phyloP scores from a whole-genome alignment of 164 flowering plant genomes.

The Tetrastigma voinierianum region DNA sequence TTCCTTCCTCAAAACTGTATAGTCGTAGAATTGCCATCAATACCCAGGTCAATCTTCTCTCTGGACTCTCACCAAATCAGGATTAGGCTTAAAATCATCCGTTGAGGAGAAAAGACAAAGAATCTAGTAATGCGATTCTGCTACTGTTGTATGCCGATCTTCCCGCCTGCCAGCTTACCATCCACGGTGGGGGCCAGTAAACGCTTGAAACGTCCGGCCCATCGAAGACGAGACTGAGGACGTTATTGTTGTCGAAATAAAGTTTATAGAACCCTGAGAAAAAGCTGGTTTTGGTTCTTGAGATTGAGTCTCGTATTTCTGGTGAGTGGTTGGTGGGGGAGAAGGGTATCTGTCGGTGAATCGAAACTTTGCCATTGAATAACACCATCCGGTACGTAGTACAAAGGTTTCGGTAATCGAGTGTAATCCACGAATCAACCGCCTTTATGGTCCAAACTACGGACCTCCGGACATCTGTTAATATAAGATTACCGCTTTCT shows the following conservation, averaged over 20 bases:
- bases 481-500: slow-evolving; percentile 12
- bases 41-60: slow-evolving; percentile 5
- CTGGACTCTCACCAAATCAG: neutral
- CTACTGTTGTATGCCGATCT: neutral
- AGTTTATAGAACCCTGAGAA: too few species aligned
- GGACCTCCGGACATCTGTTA: slow-evolving; percentile 4
- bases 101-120: slow-evolving; percentile 1
- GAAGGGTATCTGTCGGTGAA: too few species aligned
- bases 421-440: too few species aligned
- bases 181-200: slow-evolving; percentile 18
- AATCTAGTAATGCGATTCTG: slow-evolving; percentile 8
- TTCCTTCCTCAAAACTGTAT: neutral
- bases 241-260: too few species aligned
- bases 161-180: neutral
- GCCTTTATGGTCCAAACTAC: slow-evolving; percentile 12
- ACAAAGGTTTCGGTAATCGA: too few species aligned
- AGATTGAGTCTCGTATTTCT: slow-evolving; percentile 6
- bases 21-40: slow-evolving; percentile 7
- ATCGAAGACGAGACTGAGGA: slow-evolving; percentile 11
- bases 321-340: slow-evolving; percentile 14
- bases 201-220: slow-evolving; percentile 11
- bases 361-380: too few species aligned
- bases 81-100: neutral
- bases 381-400: neutral
- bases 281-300: slow-evolving; percentile 7